phyloP scores from a whole-genome alignment of 2,329 filamentous ascomycete genomes.

The Arthrobotrys entomopaga region DNA sequence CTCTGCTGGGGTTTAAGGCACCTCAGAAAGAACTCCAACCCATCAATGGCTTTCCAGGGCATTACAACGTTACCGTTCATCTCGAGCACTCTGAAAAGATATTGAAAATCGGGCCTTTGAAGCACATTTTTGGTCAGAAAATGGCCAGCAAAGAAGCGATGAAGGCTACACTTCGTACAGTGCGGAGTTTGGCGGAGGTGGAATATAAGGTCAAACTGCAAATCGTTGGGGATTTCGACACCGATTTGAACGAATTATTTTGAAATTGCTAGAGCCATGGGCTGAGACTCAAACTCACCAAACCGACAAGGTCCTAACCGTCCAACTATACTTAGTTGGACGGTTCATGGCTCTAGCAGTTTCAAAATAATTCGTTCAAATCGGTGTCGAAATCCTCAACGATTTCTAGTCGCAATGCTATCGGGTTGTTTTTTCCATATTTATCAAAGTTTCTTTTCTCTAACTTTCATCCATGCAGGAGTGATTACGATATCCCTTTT shows the following conservation, averaged over 20 bases:
- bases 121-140: constrained; percentile 47
- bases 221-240: constrained; percentile 26
- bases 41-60: constrained; percentile 11
- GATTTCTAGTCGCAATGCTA: too few species aligned
- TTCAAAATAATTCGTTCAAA: too few species aligned
- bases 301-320: too few species aligned
- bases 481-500: not conserved
- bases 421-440: too few species aligned
- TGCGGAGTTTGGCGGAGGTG: constrained; percentile 24
- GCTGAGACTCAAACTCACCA: too few species aligned
- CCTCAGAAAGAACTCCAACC: constrained; percentile 34
- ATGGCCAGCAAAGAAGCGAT: constrained; percentile 33
- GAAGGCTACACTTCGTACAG: constrained; percentile 37
- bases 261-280: too few species aligned
- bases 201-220: constrained; percentile 32
- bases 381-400: too few species aligned
- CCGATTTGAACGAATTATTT: constrained; percentile 22
- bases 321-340: too few species aligned
- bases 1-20: constrained; percentile 52
- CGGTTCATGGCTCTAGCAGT: too few species aligned
- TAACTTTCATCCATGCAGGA: not conserved
- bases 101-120: constrained; percentile 32
- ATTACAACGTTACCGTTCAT: constrained; percentile 43
- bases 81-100: constrained; percentile 40
- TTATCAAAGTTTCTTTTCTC: not conserved